These are phyloP conservation scores for Elaeis guineensis DNA, from an alignment of 176 grass and related monocot genomes.

Conservation along the genomic window DNA sequence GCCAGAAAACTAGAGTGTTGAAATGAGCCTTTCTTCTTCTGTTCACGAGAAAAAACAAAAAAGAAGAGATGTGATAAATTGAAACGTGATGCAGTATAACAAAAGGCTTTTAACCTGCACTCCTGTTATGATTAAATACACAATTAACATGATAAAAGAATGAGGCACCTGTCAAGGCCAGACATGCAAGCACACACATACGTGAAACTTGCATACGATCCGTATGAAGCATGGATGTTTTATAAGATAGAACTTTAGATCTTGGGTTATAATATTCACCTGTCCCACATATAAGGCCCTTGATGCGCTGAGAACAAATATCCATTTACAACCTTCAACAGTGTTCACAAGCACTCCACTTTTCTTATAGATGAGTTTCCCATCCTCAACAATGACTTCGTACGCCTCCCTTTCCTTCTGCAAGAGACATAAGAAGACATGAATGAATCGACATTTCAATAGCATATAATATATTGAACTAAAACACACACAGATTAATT, in stretches of 20 bases:
- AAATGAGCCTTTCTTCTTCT: conserved; percentile 98
- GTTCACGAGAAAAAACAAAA: conserved; percentile 11
- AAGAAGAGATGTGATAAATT: neutral
- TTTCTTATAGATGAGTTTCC: conserved; percentile 55
- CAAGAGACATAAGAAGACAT: conserved; percentile 20
- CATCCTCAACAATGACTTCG: conserved; percentile 58
- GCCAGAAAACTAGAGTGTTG: conserved; percentile 85
- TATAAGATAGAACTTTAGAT: too few relatives aligned
- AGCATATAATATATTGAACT: too few relatives aligned
- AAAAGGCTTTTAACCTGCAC: too few relatives aligned
- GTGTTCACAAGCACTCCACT: conserved; percentile 47
- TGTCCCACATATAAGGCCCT: conserved; percentile 71
- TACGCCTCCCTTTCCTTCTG: conserved; percentile 81
- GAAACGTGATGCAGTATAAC: neutral
- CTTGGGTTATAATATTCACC: conserved; percentile 28
- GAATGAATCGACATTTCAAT: neutral
- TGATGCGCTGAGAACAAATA: conserved; percentile 76
- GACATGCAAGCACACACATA: too few relatives aligned
- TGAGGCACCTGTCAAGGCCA: too few relatives aligned
- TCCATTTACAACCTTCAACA: conserved; percentile 74
- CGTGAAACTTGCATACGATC: too few relatives aligned
- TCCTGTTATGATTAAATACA: too few relatives aligned
- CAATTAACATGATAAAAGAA: too few relatives aligned
- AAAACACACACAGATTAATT: too few relatives aligned
- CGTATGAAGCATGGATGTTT: too few relatives aligned